Evolutionary conservation across 2,329 filamentous ascomycete genomes (phyloP).

Genomic region (Pseudogymnoascus sp.): DNA sequence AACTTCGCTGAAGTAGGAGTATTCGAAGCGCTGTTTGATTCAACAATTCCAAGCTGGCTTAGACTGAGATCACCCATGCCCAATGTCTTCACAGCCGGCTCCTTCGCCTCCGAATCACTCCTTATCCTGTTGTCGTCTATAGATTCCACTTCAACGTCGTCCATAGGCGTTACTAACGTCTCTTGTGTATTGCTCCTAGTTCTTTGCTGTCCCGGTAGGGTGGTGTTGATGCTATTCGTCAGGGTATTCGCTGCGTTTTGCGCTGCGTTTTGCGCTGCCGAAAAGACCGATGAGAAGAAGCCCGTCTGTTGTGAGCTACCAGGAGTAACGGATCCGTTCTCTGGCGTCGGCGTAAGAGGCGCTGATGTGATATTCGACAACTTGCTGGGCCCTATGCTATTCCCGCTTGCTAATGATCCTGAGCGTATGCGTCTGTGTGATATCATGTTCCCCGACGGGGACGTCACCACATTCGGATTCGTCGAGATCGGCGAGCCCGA

Average conservation of each 20-base stretch:
- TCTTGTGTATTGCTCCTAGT: constrained; percentile 30
- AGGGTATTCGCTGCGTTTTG: constrained; percentile 79
- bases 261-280: constrained; percentile 86
- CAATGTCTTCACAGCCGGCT: constrained; percentile 78
- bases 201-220: constrained; percentile 44
- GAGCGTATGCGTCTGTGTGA: constrained; percentile 58
- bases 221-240: constrained; percentile 64
- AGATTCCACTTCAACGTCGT: constrained; percentile 26
- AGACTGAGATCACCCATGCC: constrained; percentile 84
- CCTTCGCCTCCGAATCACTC: constrained; percentile 43
- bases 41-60: constrained; percentile 73
- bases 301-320: constrained; percentile 53
- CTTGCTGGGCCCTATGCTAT: constrained; percentile 59
- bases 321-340: constrained; percentile 47
- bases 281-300: constrained; percentile 92
- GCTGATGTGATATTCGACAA: constrained; percentile 66
- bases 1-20: constrained; percentile 51
- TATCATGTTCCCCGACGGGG: constrained; percentile 62
- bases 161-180: constrained; percentile 13
- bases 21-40: constrained; percentile 43
- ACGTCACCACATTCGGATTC: constrained; percentile 46
- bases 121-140: constrained; percentile 22
- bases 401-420: constrained; percentile 33
- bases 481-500: constrained; percentile 16
- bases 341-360: constrained; percentile 68